Evolutionary conservation across 202 grass and related monocot genomes (phyloP), one percentile per base, ranked within the genome.

Genomic region (Cymbopogon flexuosus): DNA sequence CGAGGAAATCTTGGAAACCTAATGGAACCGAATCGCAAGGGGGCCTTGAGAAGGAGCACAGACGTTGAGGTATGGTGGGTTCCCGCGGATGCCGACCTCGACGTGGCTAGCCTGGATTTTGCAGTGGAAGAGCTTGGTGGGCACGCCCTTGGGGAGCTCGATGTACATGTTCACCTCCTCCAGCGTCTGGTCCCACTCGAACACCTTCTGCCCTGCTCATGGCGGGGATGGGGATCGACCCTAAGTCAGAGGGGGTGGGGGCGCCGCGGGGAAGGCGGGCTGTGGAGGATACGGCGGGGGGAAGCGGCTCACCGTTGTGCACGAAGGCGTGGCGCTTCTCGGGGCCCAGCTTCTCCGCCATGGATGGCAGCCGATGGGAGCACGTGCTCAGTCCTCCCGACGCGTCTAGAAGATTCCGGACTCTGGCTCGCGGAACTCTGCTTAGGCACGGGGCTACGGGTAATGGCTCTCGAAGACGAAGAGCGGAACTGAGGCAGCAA

Each of bases 131-230:
- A 95, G 88, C 45, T 98, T 98, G 51, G 84, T 85, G n/a, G 96
- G 88, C 34, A 93, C 92, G 61, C 83, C 85, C 62, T 86, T 82
- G 31, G 96, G 92, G 65, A 95, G 96, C 68, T 98, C 92, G 63
- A 98, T 85, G 85, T 95, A 98, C 78, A 98, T 84, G 88, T 98
- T 85, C 67, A 91, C 86, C 84, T 98, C 96, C 64, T 98, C 96
- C 21, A 98, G 81, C 58, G 96, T 93, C 88, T 98, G 92, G 56
- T 98, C 96, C 96, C 92, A 98, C 72, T 98, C 96, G 81, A 98
- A 98, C 13, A 98, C 96, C 84, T 98, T 98, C 83, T 98, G 90
- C 80, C 96, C 96, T 98, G 86, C 45, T 81, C 62, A 82, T 3
- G 5, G 42, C 31, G 24, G 18, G 15, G 64, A n/a, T n/a, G n/a